Conservation (phyloP, 495 filamentous ascomycete genomes). For the Neurospora terricola region DNA sequence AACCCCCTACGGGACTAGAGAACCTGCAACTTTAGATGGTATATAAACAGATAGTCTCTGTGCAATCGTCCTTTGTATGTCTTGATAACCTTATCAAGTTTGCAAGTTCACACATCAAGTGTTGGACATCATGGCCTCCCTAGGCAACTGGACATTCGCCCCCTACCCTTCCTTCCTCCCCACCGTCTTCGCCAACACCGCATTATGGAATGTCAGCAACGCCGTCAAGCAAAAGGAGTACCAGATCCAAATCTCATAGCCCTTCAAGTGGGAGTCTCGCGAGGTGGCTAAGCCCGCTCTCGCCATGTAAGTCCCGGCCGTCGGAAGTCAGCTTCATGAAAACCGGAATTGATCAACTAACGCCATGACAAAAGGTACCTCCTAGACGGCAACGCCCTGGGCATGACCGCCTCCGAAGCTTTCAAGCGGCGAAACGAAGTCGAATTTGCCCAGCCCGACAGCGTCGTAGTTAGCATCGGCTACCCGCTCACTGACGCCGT, state of each 20-base stretch:
- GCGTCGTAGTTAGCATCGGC: slow-evolving; percentile 16
- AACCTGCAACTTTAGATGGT: not conserved
- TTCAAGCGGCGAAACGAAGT: slow-evolving; percentile 14
- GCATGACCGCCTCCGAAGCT: slow-evolving; percentile 13
- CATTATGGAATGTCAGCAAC: slow-evolving; percentile 14
- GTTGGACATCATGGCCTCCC: slow-evolving; percentile 1
- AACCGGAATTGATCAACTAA: not conserved
- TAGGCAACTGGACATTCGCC: slow-evolving; percentile 9
- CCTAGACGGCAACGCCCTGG: slow-evolving; percentile 20
- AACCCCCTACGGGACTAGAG: not conserved
- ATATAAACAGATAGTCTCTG: not conserved
- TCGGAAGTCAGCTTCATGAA: not conserved
- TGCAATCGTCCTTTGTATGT: not conserved
- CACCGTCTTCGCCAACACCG: slow-evolving; percentile 12
- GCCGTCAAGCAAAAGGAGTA: slow-evolving; percentile 8
- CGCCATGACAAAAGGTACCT: slow-evolving; percentile 3
- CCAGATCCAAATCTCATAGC: slow-evolving; percentile 15
- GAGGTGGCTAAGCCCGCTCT: slow-evolving; percentile 3
- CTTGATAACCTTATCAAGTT: not conserved
- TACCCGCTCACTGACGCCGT: slow-evolving; percentile 17
- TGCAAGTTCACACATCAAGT: not conserved
- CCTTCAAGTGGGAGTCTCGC: slow-evolving; percentile 10
- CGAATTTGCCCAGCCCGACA: slow-evolving; percentile 9
- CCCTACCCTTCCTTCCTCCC: slow-evolving; percentile 13
- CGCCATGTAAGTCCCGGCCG: slow-evolving; percentile 1